These are phyloP conservation scores for Penicillium sp. DNA, from an alignment of 2,329 filamentous ascomycete genomes.

Conservation along the genomic window DNA sequence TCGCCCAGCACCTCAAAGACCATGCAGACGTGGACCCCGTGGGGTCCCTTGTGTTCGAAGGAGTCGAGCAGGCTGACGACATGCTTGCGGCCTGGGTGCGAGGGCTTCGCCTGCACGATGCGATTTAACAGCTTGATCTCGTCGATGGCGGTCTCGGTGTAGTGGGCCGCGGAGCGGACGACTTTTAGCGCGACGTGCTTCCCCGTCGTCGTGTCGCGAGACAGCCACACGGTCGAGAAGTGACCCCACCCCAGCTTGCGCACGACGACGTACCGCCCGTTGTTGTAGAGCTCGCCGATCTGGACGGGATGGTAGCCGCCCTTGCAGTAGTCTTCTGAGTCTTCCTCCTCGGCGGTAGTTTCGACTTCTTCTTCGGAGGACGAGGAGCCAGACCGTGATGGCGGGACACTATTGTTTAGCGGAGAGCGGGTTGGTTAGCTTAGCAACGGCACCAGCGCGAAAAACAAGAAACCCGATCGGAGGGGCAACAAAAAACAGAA, in stretches of 20 bases:
- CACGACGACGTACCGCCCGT: conserved; percentile 94
- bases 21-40: conserved; percentile 98
- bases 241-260: conserved; percentile 98
- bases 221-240: conserved; percentile 94
- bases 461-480: not conserved
- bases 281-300: conserved; percentile 96
- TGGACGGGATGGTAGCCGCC: conserved; percentile 95
- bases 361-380: conserved; percentile 84
- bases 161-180: conserved; percentile 95
- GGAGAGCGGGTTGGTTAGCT: not conserved
- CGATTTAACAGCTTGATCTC: conserved; percentile 98
- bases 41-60: conserved; percentile 96
- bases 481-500: conserved; percentile 4
- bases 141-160: conserved; percentile 97
- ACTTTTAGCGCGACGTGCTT: conserved; percentile 99
- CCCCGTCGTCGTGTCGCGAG: conserved; percentile 80
- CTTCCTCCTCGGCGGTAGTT: conserved; percentile 96
- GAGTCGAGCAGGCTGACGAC: conserved; percentile 96
- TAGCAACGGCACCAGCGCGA: not conserved
- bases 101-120: conserved; percentile 92
- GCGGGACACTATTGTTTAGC: conserved; percentile 56
- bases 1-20: conserved; percentile 97
- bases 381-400: conserved; percentile 75
- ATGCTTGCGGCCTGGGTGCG: conserved; percentile 91
- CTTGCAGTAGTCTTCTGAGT: conserved; percentile 99